Evolutionary conservation across 805 yeast genomes (phyloP).

Genomic region (Gaillardinia entomophila): DNA sequence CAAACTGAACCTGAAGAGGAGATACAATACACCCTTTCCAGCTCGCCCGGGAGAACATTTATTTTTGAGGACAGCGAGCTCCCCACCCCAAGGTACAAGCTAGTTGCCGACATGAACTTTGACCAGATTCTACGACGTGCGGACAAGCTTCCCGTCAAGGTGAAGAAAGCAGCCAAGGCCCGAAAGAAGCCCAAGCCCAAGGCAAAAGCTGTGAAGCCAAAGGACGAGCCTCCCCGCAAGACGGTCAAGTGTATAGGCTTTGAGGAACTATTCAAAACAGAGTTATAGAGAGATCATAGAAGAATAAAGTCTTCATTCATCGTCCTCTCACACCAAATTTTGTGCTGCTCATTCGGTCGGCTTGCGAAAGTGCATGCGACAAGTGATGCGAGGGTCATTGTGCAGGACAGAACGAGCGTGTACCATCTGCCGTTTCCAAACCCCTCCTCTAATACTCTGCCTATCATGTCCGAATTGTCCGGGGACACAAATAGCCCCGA

Average conservation of each 20-base stretch:
- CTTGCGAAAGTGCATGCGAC: no score
- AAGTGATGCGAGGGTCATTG: no score
- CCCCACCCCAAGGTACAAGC: slow-evolving; percentile 17
- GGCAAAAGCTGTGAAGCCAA: slow-evolving; percentile 1
- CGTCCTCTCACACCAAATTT: no score
- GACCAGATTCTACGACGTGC: slow-evolving; percentile 21
- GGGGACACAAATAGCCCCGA: background rate
- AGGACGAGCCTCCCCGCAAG: slow-evolving; percentile 7
- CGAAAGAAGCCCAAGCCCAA: slow-evolving; percentile 1
- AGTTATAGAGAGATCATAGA: no score
- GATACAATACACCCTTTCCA: slow-evolving; percentile 16
- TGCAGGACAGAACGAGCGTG: no score
- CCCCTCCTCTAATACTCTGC: no score
- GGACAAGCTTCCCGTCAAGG: slow-evolving; percentile 2
- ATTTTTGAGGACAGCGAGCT: slow-evolving; percentile 14
- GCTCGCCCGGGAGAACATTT: slow-evolving; percentile 20
- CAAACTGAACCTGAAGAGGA: slow-evolving; percentile 6
- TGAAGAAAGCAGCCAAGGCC: background rate
- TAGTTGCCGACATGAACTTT: slow-evolving; percentile 23
- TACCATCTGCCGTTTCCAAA: no score
- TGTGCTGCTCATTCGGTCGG: no score
- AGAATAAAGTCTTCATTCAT: no score
- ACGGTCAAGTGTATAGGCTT: slow-evolving; percentile 12
- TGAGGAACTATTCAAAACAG: slow-evolving; percentile 10
- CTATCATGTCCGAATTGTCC: no score